Evolutionary conservation across 1,139 yeast genomes (phyloP).

Genomic region (Candida anutae): DNA sequence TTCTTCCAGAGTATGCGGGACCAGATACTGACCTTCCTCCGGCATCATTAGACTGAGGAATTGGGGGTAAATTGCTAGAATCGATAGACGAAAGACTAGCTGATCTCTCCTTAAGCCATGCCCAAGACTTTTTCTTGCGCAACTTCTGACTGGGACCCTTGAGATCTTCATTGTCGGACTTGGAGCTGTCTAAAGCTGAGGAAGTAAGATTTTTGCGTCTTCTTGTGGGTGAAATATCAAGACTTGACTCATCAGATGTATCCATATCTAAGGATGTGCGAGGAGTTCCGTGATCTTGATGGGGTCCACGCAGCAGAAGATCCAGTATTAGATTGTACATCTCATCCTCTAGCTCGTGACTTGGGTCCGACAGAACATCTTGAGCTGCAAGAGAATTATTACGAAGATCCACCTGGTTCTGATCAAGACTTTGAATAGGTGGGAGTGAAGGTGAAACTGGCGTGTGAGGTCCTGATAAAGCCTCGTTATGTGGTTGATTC

Average conservation of each 20-base stretch:
- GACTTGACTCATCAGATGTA: slow-evolving; percentile 7
- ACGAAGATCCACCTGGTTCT: too few relatives aligned
- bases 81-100: slow-evolving; percentile 23
- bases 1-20: slow-evolving; percentile 17
- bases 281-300: too few relatives aligned
- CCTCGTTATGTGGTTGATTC: too few relatives aligned
- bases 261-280: slow-evolving; percentile 6
- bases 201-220: slow-evolving; percentile 17
- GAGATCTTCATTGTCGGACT: slow-evolving; percentile 3
- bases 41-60: slow-evolving; percentile 13
- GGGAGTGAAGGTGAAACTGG: too few relatives aligned
- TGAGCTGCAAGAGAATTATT: too few relatives aligned
- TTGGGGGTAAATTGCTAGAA: slow-evolving; percentile 13
- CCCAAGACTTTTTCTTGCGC: slow-evolving; percentile 34
- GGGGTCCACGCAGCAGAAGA: too few relatives aligned
- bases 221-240: slow-evolving; percentile 12
- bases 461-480: too few relatives aligned
- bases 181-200: slow-evolving; percentile 9
- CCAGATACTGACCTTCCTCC: slow-evolving; percentile 26
- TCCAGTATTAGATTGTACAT: too few relatives aligned
- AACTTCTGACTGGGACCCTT: slow-evolving; percentile 13
- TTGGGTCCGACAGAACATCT: too few relatives aligned
- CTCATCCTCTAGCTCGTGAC: too few relatives aligned
- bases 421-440: too few relatives aligned
- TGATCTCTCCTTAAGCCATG: slow-evolving; percentile 33